These are phyloP conservation scores for Citropsis articulata DNA, from an alignment of 345 rosid species.

Conservation along the genomic window DNA sequence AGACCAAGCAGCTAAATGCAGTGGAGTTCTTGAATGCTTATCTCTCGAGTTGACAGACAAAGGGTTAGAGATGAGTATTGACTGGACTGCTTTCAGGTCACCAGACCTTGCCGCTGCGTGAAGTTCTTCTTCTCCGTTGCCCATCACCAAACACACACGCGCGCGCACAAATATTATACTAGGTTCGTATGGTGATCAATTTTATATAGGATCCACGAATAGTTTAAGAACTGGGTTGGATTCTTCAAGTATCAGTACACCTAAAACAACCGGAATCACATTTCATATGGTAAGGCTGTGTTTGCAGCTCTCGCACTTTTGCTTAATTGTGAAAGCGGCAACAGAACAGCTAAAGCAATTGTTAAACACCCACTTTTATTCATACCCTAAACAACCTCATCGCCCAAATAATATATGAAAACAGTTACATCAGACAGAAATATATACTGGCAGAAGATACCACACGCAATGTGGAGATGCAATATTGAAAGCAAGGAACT, in stretches of 20 bases:
- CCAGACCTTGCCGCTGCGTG: conserved; percentile 96
- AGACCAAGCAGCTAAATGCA: conserved; percentile 97
- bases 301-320: background rate
- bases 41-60: conserved; percentile 78
- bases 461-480: background rate
- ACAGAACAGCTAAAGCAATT: background rate
- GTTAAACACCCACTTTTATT: background rate
- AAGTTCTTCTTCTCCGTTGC: conserved; percentile 41
- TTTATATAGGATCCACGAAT: background rate
- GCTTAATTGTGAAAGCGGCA: background rate
- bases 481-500: background rate
- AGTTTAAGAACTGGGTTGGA: background rate
- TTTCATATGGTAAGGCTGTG: background rate
- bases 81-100: conserved; percentile 56
- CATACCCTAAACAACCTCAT: background rate
- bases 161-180: background rate
- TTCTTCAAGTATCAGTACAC: background rate
- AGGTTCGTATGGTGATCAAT: background rate
- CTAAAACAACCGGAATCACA: background rate
- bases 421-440: background rate
- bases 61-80: conserved; percentile 61
- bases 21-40: conserved; percentile 93
- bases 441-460: background rate
- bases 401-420: too few species aligned
- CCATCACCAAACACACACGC: background rate